Percentiles rank a stretch among this genome's conserved stretches.
phyloP scores from a whole-genome alignment of 2,329 filamentous ascomycete species.

The Fusarium setosum region DNA sequence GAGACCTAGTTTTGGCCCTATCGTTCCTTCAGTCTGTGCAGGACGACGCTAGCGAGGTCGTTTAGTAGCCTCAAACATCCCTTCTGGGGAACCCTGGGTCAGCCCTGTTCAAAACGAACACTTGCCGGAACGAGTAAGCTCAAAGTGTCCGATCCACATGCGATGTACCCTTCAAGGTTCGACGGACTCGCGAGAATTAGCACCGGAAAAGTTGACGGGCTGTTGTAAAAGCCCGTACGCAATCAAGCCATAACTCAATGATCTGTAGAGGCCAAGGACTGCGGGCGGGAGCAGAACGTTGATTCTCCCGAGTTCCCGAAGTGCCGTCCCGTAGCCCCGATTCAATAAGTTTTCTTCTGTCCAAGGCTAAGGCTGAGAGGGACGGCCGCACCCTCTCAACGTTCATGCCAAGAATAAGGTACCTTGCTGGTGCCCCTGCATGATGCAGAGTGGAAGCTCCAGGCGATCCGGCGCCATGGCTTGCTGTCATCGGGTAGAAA shows the following conservation, averaged over 20 bases:
- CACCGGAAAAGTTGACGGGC: not conserved
- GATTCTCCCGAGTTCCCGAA: not conserved
- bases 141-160: not conserved
- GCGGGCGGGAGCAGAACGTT: not conserved
- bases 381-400: too few relatives aligned
- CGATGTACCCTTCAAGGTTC: not conserved
- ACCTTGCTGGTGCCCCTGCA: constrained; percentile 1
- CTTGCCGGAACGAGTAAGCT: not conserved
- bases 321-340: too few relatives aligned
- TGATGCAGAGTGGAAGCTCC: not conserved
- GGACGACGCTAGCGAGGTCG: not conserved
- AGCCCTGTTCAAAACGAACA: not conserved
- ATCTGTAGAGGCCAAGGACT: not conserved
- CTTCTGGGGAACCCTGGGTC: not conserved
- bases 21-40: not conserved
- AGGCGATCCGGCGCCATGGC: not conserved
- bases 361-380: not conserved
- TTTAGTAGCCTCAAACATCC: constrained; percentile 6
- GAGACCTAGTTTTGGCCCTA: not conserved
- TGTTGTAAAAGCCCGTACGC: not conserved
- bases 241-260: not conserved
- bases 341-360: too few relatives aligned
- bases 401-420: too few relatives aligned
- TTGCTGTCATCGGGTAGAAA: not conserved
- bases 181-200: not conserved